Evolutionary conservation across 2,329 filamentous ascomycete genomes (phyloP).

Genomic region (Fusarium nelsonii): DNA sequence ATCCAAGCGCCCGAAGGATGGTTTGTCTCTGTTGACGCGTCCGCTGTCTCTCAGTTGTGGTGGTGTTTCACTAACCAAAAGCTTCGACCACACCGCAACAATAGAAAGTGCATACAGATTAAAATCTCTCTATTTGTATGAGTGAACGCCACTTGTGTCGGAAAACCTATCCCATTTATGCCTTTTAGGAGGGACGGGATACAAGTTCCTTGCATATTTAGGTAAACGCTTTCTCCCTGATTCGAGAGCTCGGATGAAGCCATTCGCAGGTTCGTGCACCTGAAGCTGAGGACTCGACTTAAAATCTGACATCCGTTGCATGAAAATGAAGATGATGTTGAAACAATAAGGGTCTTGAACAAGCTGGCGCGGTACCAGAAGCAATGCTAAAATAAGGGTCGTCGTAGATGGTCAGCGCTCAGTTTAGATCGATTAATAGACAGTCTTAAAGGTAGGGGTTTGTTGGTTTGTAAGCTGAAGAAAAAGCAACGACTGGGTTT

Average conservation of each 20-base stretch:
- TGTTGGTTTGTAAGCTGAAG: neutral
- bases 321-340: neutral
- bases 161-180: constrained; percentile 2
- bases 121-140: constrained; percentile 6
- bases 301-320: neutral
- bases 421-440: neutral
- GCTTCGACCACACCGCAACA: constrained; percentile 13
- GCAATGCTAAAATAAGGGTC: neutral
- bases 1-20: neutral
- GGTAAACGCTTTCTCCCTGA: neutral
- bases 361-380: neutral
- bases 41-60: constrained; percentile 25
- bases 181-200: neutral
- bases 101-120: neutral
- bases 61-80: constrained; percentile 35
- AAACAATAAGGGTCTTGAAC: constrained; percentile 2
- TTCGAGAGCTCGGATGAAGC: neutral
- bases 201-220: neutral
- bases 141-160: constrained; percentile 27
- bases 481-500: neutral
- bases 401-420: constrained; percentile 2
- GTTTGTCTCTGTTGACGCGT: neutral
- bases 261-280: neutral
- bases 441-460: neutral
- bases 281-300: neutral